Conservation (phyloP, 164 flowering plant genomes). For the Akebia trifoliata region DNA sequence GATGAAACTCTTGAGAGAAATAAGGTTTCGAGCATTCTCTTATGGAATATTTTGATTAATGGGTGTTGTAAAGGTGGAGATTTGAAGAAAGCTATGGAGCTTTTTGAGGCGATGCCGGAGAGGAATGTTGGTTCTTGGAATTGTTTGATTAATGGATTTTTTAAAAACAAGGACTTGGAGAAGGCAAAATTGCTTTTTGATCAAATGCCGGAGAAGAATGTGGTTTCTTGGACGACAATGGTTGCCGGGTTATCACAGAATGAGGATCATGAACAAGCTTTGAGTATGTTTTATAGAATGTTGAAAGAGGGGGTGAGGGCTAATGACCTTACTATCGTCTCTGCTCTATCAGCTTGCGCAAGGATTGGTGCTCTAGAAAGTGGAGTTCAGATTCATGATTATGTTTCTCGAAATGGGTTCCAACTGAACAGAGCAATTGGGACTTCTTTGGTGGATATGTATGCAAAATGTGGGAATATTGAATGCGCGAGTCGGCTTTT, state of each 20-base stretch:
- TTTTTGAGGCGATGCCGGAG: conserved; percentile 46
- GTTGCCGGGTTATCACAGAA: conserved; percentile 35
- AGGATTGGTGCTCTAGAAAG: conserved; percentile 44
- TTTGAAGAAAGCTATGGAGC: conserved; percentile 26
- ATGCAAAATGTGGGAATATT: conserved; percentile 63
- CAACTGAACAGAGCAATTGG: conserved; percentile 28
- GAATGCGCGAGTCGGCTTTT: conserved; percentile 34
- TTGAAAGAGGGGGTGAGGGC: conserved; percentile 36
- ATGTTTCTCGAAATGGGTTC: conserved; percentile 26
- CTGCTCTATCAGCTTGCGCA: conserved; percentile 42
- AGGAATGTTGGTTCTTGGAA: conserved; percentile 48
- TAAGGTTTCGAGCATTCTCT: conserved; percentile 25
- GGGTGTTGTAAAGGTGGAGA: conserved; percentile 47
- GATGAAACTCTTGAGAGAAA: conserved; percentile 44
- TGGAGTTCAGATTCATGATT: conserved; percentile 33
- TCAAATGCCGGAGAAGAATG: conserved; percentile 21
- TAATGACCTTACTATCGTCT: conserved; percentile 37
- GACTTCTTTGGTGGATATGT: conserved; percentile 73
- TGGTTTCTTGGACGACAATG: conserved; percentile 52
- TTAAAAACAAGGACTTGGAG: conserved; percentile 31
- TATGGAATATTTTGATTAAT: conserved; percentile 63
- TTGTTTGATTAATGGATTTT: conserved; percentile 45
- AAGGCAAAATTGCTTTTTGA: conserved; percentile 34
- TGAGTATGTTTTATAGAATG: conserved; percentile 36
- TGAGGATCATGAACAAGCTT: conserved; percentile 34